These are phyloP conservation scores for Botrytis hyacinthi DNA, from an alignment of 2,329 filamentous ascomycete species.

Conservation along the genomic window DNA sequence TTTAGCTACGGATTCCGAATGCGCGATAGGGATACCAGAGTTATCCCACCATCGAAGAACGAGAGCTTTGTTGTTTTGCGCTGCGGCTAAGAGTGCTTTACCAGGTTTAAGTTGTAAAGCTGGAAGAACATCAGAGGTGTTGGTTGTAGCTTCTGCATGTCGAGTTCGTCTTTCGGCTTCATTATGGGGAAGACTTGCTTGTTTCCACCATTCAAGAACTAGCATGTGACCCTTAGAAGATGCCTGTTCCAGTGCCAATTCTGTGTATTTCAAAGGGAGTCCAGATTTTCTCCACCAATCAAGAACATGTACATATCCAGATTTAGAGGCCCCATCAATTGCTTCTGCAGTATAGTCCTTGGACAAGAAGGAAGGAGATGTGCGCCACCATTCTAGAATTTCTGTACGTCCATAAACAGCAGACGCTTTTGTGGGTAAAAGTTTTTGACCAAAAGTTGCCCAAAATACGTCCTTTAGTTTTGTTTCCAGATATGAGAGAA, in stretches of 20 bases:
- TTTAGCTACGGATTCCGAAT: conserved; percentile 79
- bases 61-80: conserved; percentile 74
- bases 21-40: conserved; percentile 73
- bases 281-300: conserved; percentile 90
- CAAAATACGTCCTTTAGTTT: conserved; percentile 74
- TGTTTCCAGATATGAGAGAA: conserved; percentile 70
- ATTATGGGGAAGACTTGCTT: conserved; percentile 56
- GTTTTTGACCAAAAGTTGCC: conserved; percentile 76
- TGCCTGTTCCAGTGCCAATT: conserved; percentile 82
- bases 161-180: conserved; percentile 37
- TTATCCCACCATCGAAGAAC: conserved; percentile 87
- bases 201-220: conserved; percentile 92
- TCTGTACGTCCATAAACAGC: conserved; percentile 80
- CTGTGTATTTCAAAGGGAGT: conserved; percentile 79
- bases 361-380: conserved; percentile 75
- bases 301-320: conserved; percentile 79
- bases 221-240: conserved; percentile 79
- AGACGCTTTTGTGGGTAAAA: conserved; percentile 84
- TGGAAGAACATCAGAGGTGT: conserved; percentile 33
- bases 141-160: conserved; percentile 28
- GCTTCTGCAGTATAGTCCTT: conserved; percentile 77
- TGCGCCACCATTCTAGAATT: conserved; percentile 89
- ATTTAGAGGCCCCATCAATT: conserved; percentile 81
- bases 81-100: conserved; percentile 78
- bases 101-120: conserved; percentile 69